Percentiles rank a stretch among this genome's conserved stretches.
phyloP scores from a whole-genome alignment of 2,329 filamentous ascomycete genomes.

The Neoscytalidium dimidiatum region DNA sequence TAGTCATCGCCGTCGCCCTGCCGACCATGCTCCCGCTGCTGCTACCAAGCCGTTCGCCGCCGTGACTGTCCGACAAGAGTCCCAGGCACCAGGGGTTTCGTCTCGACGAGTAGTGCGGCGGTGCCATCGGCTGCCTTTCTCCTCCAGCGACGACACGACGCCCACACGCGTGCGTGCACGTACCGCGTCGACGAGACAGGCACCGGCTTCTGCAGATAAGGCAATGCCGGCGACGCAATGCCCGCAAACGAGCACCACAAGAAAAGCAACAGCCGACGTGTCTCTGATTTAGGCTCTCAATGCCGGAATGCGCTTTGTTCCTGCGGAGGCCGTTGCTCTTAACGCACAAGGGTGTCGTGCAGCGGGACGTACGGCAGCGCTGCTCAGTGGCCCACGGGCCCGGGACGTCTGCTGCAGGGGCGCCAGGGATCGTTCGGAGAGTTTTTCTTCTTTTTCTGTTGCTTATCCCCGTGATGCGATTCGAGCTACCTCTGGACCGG shows the following conservation, averaged over 20 bases:
- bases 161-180: neutral
- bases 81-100: slow-evolving; percentile 1
- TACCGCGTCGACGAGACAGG: neutral
- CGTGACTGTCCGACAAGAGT: neutral
- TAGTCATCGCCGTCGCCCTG: too few relatives aligned
- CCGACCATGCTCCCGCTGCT: too few relatives aligned
- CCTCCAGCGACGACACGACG: neutral
- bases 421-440: neutral
- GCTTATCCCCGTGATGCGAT: neutral
- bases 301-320: neutral
- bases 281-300: neutral
- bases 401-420: neutral
- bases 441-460: neutral
- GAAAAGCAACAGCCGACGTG: neutral
- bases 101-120: neutral
- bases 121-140: neutral
- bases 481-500: neutral
- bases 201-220: too few relatives aligned
- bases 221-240: too few relatives aligned
- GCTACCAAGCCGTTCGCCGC: neutral
- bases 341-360: neutral
- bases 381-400: neutral
- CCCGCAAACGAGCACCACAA: neutral
- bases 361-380: neutral
- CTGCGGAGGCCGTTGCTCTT: neutral